phyloP scores from a whole-genome alignment of 202 grass and related monocot genomes.

The Eragrostis tef region DNA sequence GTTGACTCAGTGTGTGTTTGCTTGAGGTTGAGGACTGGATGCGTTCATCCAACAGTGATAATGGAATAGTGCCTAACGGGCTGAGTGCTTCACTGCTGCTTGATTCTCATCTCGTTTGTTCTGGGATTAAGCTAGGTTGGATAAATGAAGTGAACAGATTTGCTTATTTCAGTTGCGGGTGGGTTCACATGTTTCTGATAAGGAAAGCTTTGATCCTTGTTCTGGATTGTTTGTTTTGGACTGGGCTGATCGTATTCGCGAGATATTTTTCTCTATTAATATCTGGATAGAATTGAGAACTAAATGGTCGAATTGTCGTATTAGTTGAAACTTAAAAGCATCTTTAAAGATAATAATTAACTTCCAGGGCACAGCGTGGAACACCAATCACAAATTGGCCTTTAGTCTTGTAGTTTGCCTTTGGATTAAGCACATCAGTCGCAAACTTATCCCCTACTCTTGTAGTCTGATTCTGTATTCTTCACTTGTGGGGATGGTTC shows the following conservation, averaged over 20 bases:
- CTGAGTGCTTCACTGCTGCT: background rate
- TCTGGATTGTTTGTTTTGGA: conserved; percentile 32
- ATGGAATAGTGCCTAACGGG: background rate
- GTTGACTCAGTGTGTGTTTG: conserved; percentile 18
- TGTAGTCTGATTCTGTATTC: conserved; percentile 12
- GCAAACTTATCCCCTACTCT: conserved; percentile 7
- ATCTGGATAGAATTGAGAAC: background rate
- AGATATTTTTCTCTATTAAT: background rate
- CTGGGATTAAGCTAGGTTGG: conserved; percentile 30
- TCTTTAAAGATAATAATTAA: background rate
- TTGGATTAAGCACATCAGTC: conserved; percentile 13
- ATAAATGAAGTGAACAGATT: background rate
- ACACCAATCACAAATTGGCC: background rate
- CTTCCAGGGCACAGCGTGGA: background rate
- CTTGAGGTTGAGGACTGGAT: background rate
- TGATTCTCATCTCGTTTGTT: conserved; percentile 3
- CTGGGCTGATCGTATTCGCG: background rate
- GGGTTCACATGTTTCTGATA: background rate
- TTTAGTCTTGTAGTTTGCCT: background rate
- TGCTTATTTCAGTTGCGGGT: background rate
- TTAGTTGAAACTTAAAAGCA: too few relatives aligned
- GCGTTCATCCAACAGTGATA: conserved; percentile 21
- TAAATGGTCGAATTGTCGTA: background rate
- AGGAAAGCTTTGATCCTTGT: background rate
- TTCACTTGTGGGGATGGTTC: conserved; percentile 14